Base-by-base conservation (phyloP, 306 rosid species). In the Prunus mongolica region DNA sequence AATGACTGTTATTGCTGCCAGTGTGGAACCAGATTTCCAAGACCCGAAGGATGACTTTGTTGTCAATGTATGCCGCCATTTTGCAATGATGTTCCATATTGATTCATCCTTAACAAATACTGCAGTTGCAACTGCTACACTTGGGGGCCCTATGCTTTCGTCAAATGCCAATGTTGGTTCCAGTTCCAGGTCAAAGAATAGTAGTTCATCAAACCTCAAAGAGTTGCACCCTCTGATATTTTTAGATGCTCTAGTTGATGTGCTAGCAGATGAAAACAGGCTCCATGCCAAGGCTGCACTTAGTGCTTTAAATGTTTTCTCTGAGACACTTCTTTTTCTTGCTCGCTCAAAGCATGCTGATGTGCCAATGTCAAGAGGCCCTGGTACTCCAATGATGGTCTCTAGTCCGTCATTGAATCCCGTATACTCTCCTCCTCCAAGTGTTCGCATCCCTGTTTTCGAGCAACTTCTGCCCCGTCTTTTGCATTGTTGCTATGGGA, bases 361-460 rank as follows among this genome's bases (percentile, higher is more conserved):
- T 86, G 89, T 91, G 51, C 52, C 91, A 69, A 89, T 92, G 90
- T 86, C 93, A 8, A 91, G 97, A 82, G 99, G 97, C 82, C 98
- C 98, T 15, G 93, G 96, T 60, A 96, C 98, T 46, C 99, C 99
- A 67, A 96, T 96, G 96, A 92, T 88, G 76, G 99, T 96, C 78
- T 96, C 99, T 52, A 96, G 98, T 80, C 99, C 99, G 65, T 93
- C 98, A 47, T 87, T 88, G 93, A 91, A 93, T 86, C 98, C 99
- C 54, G 98, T 92, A 60, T 95, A 89, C 86, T 96, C 98, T 68
- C 97, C 99, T 15, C 97, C 99, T 60, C 99, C 99, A 51, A 96
- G 98, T 82, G 93, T 92, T n/a, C 97, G 92, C 32, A 91, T 96
- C 68, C 96, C 96, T 61, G 91, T 92, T 72, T 96, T 96, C 75